These are phyloP conservation scores for Creolimax fragrantissima DNA, from an alignment of 78 protist species.

Conservation along the genomic window DNA sequence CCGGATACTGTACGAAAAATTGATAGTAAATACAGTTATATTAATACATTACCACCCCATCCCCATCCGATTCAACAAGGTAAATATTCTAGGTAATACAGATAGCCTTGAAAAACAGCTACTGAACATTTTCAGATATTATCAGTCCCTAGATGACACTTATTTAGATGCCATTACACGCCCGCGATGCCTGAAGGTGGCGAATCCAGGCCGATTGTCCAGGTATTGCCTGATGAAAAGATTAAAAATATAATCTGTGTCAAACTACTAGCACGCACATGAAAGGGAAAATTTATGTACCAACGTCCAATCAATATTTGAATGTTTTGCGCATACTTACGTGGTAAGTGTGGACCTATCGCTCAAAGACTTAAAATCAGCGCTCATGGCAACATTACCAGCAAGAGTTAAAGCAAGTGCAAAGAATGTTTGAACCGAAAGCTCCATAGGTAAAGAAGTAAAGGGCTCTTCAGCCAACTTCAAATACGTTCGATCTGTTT, in stretches of 20 bases:
- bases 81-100: too few relatives aligned
- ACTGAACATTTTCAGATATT: too few relatives aligned
- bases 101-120: too few relatives aligned
- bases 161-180: background rate
- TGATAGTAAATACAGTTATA: too few relatives aligned
- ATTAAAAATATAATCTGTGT: background rate
- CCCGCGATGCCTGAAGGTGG: background rate
- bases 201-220: background rate
- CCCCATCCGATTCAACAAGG: too few relatives aligned
- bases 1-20: too few relatives aligned
- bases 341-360: background rate
- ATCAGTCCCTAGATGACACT: background rate
- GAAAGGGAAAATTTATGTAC: background rate
- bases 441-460: background rate
- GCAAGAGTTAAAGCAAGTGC: background rate
- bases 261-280: background rate
- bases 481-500: background rate
- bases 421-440: background rate
- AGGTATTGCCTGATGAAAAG: background rate
- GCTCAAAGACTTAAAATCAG: background rate
- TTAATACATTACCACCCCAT: too few relatives aligned
- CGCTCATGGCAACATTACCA: background rate
- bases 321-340: background rate
- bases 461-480: background rate
- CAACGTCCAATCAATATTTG: background rate